Base-by-base conservation (phyloP, 139 green algal species). In the Ettlia oleoabundans region DNA sequence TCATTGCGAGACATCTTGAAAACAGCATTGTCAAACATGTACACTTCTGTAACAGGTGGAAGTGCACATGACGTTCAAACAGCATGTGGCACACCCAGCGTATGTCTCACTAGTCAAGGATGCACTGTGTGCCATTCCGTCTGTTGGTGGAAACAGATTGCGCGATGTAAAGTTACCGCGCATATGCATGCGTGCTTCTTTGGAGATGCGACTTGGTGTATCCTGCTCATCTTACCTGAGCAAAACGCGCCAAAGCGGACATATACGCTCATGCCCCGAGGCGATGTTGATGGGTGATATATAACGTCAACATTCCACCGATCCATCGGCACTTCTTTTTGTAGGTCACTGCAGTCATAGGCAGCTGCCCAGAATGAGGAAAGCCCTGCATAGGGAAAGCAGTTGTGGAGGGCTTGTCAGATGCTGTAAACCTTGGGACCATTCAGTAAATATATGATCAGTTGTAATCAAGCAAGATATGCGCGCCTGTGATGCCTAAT, bases 1-100 rank as follows among this genome's bases (percentile, higher is more conserved):
- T 96, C 93, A 3, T 76, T 68, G 1, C 67, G 15, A 0, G 83
- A 85, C 69, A 97, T 62, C 1, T 83, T 79, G 81, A 97, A 96
- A 0, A 86, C 79, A 10, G 43, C 66, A 0, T 86, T 58, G 62
- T 97, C 94, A 86, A 96, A 97, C 1, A 65, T 21, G 41, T 93
- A 88, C 1, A 91, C 80, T 9, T 37, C 73, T 80, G 73, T n/a
- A 41, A 37, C 10, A 10, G 4, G 18, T 24, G 35, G 47, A 4
- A 65, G 3, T 3, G 41, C 22, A 62, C n/a, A 58, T 4, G 1
- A 13, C 47, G 47, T 15, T 58, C 47, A 58, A 10, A 58, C 22
- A n/a, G n/a, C n/a, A n/a, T n/a, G n/a, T n/a, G n/a, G n/a, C n/a
- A n/a, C n/a, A n/a, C n/a, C n/a, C n/a, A n/a, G n/a, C n/a, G n/a